A percentile compares a stretch with the other conserved stretches of the same genome.
phyloP scores from a whole-genome alignment of 345 rosid species.

The Gynandropsis gynandra region DNA sequence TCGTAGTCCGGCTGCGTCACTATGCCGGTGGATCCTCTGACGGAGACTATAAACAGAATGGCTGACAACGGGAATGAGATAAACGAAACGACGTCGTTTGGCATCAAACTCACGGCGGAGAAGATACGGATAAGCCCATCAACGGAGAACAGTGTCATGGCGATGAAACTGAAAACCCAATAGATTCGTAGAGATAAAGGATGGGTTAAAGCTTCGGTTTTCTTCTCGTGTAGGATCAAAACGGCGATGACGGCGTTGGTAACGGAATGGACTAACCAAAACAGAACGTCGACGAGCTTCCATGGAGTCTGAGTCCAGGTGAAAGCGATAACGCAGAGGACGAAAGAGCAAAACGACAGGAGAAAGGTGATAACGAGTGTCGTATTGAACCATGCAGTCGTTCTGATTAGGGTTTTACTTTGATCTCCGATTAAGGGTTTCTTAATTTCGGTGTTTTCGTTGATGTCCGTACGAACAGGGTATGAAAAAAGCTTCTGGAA shows the following conservation, averaged over 20 bases:
- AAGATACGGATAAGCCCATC: constrained; percentile 50
- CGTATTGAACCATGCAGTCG: constrained; percentile 48
- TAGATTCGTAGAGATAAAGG: constrained; percentile 59
- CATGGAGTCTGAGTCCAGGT: constrained; percentile 26
- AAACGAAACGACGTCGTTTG: constrained; percentile 54
- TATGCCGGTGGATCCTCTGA: constrained; percentile 71
- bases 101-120: constrained; percentile 29
- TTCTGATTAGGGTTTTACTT: constrained; percentile 28
- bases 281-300: constrained; percentile 37
- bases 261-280: constrained; percentile 71
- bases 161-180: constrained; percentile 45
- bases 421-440: constrained; percentile 54
- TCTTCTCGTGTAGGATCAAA: constrained; percentile 61
- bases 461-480: constrained; percentile 3
- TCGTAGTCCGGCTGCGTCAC: constrained; percentile 22
- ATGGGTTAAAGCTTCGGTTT: constrained; percentile 49
- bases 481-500: constrained; percentile 22
- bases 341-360: constrained; percentile 39
- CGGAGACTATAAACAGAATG: constrained; percentile 42
- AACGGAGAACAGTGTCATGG: constrained; percentile 39
- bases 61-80: constrained; percentile 47
- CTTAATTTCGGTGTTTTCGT: constrained; percentile 26
- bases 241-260: constrained; percentile 55
- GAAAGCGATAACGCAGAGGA: constrained; percentile 46
- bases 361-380: constrained; percentile 36